Base-by-base conservation (phyloP, 257 asterid species). In the Henckelia pumila region DNA sequence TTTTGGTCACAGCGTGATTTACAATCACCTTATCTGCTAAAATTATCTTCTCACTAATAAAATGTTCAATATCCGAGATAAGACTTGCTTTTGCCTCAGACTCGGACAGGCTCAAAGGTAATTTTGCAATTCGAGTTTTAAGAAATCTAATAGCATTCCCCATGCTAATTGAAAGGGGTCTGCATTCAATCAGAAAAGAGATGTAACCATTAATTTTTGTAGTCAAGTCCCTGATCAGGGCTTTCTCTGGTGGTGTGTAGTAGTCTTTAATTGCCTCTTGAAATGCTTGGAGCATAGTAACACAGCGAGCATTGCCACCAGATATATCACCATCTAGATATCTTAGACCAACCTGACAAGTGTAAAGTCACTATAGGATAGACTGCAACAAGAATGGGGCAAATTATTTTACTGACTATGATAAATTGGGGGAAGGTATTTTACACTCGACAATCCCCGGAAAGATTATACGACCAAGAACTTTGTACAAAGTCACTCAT, bases 121-220 rank as follows among this genome's bases (percentile, higher is more conserved):
- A 68, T 71, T 82, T 84, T 25, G 87, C 71, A 65, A 88, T 87
- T 70, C 79, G 91, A 67, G 85, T 80, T 69, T 91, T 91, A 40
- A 91, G 88, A 77, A 86, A 89, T 73, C 87, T 84, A 68, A 89
- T 91, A 29, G 92, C 95, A 67, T 89, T 91, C 67, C 94, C 98
- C 98, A 89, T 91, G 82, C 92, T 89, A 63, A 89, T 80, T 17
- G 98, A 91, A 75, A 91, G 95, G 73, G 94, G 98, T 73, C 98
- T 81, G 79, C 98, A 92, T 69, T 83, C 92, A 32, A 84, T 85
- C 76, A 89, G 80, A 67, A 84, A 92, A 47, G 92, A 84, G 47
- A 89, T 85, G 20, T 82, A 81, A 69, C 85, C 71, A 77, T 82
- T 92, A 66, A 92, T 77, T 81, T 87, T 92, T 16, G 85, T 62